These are phyloP conservation scores for Tylopilus sp. DNA, from an alignment of 768 basidiomycete species.

Conservation along the genomic window DNA sequence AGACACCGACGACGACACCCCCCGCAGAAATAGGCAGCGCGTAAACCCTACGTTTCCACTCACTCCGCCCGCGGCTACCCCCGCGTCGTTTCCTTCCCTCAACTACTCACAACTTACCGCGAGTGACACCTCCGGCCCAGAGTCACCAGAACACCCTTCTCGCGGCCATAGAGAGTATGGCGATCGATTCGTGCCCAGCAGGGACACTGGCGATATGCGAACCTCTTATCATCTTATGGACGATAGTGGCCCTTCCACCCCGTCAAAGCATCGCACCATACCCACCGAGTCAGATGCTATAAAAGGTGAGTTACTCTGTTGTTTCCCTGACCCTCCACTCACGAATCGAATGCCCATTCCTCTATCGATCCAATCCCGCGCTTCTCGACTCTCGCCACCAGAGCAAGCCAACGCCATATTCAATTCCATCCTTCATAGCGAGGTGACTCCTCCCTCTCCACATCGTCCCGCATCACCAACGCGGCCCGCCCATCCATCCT, in stretches of 20 bases:
- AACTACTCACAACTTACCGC: conserved; percentile 51
- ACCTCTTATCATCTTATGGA: conserved; percentile 61
- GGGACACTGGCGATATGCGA: conserved; percentile 57
- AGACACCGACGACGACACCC: conserved; percentile 52
- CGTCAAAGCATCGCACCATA: conserved; percentile 59
- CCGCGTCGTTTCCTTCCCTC: conserved; percentile 52
- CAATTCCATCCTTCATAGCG: conserved; percentile 69
- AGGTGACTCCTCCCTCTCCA: conserved; percentile 72
- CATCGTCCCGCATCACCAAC: conserved; percentile 60
- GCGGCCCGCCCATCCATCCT: conserved; percentile 37
- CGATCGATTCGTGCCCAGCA: conserved; percentile 62
- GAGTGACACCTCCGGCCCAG: conserved; percentile 48
- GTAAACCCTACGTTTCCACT: conserved; percentile 54
- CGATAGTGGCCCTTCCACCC: conserved; percentile 52
- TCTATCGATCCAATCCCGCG: conserved; percentile 20
- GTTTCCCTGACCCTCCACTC: conserved; percentile 1
- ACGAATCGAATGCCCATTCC: conserved; percentile 1
- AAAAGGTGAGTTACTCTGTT: conserved; percentile 48
- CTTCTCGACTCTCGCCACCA: conserved; percentile 22
- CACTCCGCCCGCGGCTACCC: conserved; percentile 28
- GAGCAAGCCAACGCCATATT: conserved; percentile 87
- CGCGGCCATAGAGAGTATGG: conserved; percentile 42
- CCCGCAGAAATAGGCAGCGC: conserved; percentile 49
- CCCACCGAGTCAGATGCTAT: conserved; percentile 73
- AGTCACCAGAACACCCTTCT: conserved; percentile 34